Evolutionary conservation across 371 early-diverging fungal genomes (phyloP).

Genomic region (Mucor irregularis): DNA sequence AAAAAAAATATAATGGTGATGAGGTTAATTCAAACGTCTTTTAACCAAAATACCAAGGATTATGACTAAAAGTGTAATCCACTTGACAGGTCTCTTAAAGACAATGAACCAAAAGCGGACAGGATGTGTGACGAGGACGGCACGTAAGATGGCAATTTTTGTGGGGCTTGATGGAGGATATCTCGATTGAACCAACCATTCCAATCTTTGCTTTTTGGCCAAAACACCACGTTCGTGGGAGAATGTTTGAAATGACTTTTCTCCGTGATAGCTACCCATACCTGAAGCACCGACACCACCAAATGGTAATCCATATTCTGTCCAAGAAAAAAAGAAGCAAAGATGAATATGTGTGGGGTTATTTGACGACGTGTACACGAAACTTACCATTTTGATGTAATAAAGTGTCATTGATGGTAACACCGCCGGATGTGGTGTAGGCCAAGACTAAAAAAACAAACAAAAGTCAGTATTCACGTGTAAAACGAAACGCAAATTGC

Average conservation of each 20-base stretch:
- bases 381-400: constrained; percentile 54
- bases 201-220: constrained; percentile 43
- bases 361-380: not conserved
- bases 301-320: constrained; percentile 71
- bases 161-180: constrained; percentile 59
- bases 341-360: not conserved
- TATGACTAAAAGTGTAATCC: not conserved
- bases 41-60: constrained; percentile 3
- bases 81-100: constrained; percentile 10
- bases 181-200: constrained; percentile 42
- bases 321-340: not conserved
- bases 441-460: constrained; percentile 38
- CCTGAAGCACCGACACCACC: constrained; percentile 90
- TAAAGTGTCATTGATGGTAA: constrained; percentile 79
- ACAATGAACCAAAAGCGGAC: constrained; percentile 17
- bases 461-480: not conserved
- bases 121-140: constrained; percentile 28
- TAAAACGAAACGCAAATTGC: too few species aligned
- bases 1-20: too few species aligned
- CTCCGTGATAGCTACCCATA: constrained; percentile 85
- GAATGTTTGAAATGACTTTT: constrained; percentile 74
- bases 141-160: constrained; percentile 31
- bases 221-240: constrained; percentile 65
- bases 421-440: constrained; percentile 73
- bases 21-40: not conserved